phyloP scores from a whole-genome alignment of 768 basidiomycete genomes.

The Suillus variegatus region DNA sequence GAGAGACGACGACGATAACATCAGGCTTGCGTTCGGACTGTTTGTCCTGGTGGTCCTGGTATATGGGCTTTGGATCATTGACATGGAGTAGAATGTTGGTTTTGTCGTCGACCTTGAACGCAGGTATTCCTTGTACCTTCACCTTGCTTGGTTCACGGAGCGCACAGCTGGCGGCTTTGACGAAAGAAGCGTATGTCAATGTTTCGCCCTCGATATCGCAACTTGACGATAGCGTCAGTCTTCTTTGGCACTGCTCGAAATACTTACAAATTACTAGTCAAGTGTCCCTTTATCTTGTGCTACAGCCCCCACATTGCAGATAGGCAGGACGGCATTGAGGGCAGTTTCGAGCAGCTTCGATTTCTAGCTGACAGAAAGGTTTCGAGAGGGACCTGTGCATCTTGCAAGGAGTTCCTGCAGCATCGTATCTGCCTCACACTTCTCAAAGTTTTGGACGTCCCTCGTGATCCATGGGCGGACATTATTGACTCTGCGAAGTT shows the following conservation, averaged over 20 bases:
- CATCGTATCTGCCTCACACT: background rate
- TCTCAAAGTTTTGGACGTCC: background rate
- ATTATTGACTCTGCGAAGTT: background rate
- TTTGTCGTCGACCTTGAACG: background rate
- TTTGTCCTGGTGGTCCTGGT: background rate
- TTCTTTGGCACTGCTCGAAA: background rate
- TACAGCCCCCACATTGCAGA: background rate
- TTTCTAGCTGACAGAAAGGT: background rate
- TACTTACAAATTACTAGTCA: background rate
- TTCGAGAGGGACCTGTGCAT: background rate
- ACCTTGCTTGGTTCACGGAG: background rate
- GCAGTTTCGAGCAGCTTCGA: background rate
- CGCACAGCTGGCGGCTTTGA: background rate
- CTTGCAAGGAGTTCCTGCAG: background rate
- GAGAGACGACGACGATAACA: background rate
- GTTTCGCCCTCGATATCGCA: background rate
- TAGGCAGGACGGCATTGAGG: background rate
- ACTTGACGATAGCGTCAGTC: background rate
- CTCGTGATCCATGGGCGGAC: background rate
- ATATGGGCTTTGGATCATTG: background rate
- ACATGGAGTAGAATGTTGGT: background rate
- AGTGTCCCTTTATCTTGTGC: background rate
- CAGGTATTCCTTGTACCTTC: background rate
- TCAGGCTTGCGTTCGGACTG: slow-evolving; percentile 1
- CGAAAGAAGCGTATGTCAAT: background rate